Evolutionary conservation across 2,329 filamentous ascomycete genomes (phyloP).

Genomic region (Aspergillus intermedius): DNA sequence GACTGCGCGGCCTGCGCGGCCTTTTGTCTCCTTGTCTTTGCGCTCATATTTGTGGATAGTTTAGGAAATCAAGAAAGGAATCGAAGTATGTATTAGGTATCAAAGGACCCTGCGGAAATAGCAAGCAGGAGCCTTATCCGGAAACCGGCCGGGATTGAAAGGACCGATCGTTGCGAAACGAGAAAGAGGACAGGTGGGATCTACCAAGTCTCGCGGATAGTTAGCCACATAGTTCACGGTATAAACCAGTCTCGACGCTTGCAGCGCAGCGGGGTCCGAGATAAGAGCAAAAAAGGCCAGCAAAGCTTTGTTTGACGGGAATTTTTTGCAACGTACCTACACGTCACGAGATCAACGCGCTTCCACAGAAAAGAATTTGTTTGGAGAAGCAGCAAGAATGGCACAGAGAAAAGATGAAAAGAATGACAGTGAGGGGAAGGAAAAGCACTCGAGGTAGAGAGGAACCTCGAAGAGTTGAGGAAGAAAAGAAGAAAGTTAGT

Average conservation of each 20-base stretch:
- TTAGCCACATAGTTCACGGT: neutral
- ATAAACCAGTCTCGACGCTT: no score
- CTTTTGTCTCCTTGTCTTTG: conserved; percentile 36
- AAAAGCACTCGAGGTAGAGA: neutral
- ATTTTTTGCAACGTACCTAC: neutral
- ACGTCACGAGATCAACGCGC: neutral
- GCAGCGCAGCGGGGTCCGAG: no score
- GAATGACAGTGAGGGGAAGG: neutral
- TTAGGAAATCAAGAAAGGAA: neutral
- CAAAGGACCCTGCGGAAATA: neutral
- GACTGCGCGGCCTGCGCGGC: conserved; percentile 24
- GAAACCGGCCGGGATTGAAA: no score
- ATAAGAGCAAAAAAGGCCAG: neutral
- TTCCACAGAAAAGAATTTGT: neutral
- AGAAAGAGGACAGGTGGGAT: no score
- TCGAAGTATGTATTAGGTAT: neutral
- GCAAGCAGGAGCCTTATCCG: no score
- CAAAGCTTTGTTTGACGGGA: neutral
- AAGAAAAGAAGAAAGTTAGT: neutral
- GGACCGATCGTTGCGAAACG: no score
- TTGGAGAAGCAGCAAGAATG: neutral
- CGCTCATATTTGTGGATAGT: conserved; percentile 24
- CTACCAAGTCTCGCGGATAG: neutral
- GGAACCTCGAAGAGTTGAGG: neutral
- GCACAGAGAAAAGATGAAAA: neutral